Evolutionary conservation across 108 stramenopile genomes (phyloP).

Genomic region (Cyclotella cryptica): DNA sequence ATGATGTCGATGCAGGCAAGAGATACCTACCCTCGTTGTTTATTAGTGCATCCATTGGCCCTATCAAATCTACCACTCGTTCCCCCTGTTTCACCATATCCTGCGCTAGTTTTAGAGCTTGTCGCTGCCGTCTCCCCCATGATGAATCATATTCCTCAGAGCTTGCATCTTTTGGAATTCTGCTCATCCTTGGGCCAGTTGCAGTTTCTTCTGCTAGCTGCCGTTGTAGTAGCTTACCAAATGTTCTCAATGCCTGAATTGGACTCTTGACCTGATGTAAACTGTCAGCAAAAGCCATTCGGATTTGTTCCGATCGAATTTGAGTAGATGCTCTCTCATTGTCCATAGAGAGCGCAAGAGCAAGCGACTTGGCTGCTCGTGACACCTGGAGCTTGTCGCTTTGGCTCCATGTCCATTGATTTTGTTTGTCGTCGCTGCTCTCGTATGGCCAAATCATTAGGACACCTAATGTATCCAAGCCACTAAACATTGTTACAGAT

Average conservation of each 20-base stretch:
- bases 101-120: slow-evolving; percentile 68
- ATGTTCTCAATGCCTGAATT: slow-evolving; percentile 84
- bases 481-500: slow-evolving; percentile 84
- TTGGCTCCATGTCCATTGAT: slow-evolving; percentile 58
- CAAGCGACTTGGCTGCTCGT: slow-evolving; percentile 76
- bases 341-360: slow-evolving; percentile 86
- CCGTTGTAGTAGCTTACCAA: slow-evolving; percentile 81
- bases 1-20: slow-evolving; percentile 16
- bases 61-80: slow-evolving; percentile 76
- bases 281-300: slow-evolving; percentile 70
- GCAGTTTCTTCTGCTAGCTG: slow-evolving; percentile 59
- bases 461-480: slow-evolving; percentile 77
- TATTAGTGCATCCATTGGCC: slow-evolving; percentile 79
- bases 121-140: slow-evolving; percentile 39
- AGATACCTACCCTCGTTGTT: slow-evolving; percentile 19
- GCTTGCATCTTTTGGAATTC: slow-evolving; percentile 16
- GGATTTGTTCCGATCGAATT: slow-evolving; percentile 59
- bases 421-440: slow-evolving; percentile 21
- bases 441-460: slow-evolving; percentile 34
- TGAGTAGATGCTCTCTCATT: slow-evolving; percentile 61
- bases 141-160: slow-evolving; percentile 15
- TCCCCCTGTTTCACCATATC: slow-evolving; percentile 87
- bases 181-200: slow-evolving; percentile 28
- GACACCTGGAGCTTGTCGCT: slow-evolving; percentile 72
- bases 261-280: slow-evolving; percentile 93